These are phyloP conservation scores for Lasiosphaeriaceae sp. DNA, from an alignment of 495 filamentous ascomycete genomes.

Conservation along the genomic window DNA sequence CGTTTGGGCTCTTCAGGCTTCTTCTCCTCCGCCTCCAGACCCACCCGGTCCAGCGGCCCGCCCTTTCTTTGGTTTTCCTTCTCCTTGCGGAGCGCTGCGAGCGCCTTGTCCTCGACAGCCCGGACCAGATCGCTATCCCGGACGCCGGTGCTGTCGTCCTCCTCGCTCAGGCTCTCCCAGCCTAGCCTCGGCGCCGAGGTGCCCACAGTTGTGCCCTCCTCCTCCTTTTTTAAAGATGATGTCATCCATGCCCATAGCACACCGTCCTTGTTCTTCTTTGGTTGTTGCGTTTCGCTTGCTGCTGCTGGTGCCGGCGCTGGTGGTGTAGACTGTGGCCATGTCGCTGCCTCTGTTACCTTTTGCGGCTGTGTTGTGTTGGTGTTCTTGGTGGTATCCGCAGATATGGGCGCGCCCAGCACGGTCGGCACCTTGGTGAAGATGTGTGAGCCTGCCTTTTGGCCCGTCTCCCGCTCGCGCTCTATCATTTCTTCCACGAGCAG, in stretches of 20 bases:
- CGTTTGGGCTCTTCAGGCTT: slow-evolving; percentile 17
- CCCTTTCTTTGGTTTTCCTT: slow-evolving; percentile 46
- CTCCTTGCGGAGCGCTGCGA: slow-evolving; percentile 47
- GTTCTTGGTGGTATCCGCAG: background rate
- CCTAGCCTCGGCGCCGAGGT: slow-evolving; percentile 31
- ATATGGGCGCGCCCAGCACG: slow-evolving; percentile 22
- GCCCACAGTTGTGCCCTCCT: slow-evolving; percentile 37
- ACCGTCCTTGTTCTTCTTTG: slow-evolving; percentile 5
- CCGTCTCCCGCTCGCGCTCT: slow-evolving; percentile 26
- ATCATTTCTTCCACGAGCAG: slow-evolving; percentile 43
- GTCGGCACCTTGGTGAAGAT: slow-evolving; percentile 33
- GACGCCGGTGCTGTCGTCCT: slow-evolving; percentile 32
- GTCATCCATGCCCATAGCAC: slow-evolving; percentile 37
- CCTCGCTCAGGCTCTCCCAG: slow-evolving; percentile 33
- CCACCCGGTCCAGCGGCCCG: slow-evolving; percentile 46
- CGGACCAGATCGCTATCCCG: slow-evolving; percentile 36
- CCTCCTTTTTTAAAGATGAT: slow-evolving; percentile 55
- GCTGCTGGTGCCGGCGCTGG: background rate
- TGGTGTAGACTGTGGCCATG: slow-evolving; percentile 11
- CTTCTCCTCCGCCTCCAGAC: slow-evolving; percentile 16
- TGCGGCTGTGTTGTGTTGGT: background rate
- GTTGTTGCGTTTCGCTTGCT: background rate
- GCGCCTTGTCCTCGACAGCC: slow-evolving; percentile 37
- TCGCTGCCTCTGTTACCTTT: slow-evolving; percentile 11
- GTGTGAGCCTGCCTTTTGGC: slow-evolving; percentile 8